Evolutionary conservation across 1,284 basidiomycete species (phyloP).

Genomic region (Thelephora terrestris): DNA sequence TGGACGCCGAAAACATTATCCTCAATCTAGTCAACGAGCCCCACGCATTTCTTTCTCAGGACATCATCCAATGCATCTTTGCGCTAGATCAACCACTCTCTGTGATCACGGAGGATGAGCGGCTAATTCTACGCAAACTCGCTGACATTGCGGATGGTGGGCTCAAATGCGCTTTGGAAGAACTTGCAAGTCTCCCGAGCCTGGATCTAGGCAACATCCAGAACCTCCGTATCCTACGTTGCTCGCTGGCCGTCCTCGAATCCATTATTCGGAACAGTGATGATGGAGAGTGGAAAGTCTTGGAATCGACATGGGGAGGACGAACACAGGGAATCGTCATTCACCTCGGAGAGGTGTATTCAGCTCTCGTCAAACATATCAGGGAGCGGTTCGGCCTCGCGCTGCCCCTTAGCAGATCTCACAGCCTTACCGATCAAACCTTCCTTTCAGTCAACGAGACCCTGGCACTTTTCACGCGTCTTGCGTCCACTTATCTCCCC

Average conservation of each 20-base stretch:
- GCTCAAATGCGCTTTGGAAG: constrained; percentile 48
- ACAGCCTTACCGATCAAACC: constrained; percentile 38
- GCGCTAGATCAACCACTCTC: constrained; percentile 43
- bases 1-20: constrained; percentile 59
- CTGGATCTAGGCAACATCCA: constrained; percentile 19
- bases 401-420: constrained; percentile 20
- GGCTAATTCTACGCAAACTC: constrained; percentile 43
- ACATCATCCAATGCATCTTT: constrained; percentile 47
- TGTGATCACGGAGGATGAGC: constrained; percentile 49
- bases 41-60: constrained; percentile 43
- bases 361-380: constrained; percentile 39
- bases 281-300: constrained; percentile 41
- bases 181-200: constrained; percentile 25
- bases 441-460: constrained; percentile 44
- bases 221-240: constrained; percentile 46
- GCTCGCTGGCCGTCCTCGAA: constrained; percentile 47
- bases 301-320: constrained; percentile 51
- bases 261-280: constrained; percentile 31
- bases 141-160: constrained; percentile 59
- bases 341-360: constrained; percentile 42
- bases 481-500: constrained; percentile 37
- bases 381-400: constrained; percentile 37
- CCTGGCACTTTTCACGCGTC: constrained; percentile 36
- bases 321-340: constrained; percentile 42
- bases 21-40: constrained; percentile 51